phyloP scores from a whole-genome alignment of 73 alveolate species.

The Effrenium voratum region DNA sequence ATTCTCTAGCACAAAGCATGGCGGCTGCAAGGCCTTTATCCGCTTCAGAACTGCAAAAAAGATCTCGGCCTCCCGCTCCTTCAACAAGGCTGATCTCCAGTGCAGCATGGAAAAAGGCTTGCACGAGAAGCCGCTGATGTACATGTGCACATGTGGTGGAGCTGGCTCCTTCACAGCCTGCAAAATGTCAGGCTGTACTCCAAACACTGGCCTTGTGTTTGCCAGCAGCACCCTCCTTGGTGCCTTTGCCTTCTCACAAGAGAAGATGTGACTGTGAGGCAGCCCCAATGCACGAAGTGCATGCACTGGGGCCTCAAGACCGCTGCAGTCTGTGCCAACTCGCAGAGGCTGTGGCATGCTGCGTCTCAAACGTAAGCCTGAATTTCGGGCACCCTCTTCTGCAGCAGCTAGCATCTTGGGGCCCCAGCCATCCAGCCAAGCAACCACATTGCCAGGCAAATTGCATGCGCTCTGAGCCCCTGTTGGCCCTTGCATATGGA shows the following conservation, averaged over 20 bases:
- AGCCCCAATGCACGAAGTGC: neutral
- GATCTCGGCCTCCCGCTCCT: neutral
- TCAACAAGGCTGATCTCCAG: neutral
- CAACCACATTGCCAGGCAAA: neutral
- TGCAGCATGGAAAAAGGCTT: conserved; percentile 45
- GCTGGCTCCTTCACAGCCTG: neutral
- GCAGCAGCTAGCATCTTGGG: neutral
- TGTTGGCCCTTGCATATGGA: too few species aligned
- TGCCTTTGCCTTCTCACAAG: conserved; percentile 10
- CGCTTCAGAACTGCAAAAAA: neutral
- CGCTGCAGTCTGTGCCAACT: conserved; percentile 52
- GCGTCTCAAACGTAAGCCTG: neutral
- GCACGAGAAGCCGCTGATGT: conserved; percentile 22
- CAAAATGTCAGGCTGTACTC: neutral
- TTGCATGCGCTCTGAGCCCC: too few species aligned
- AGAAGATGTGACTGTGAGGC: neutral
- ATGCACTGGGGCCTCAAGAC: conserved; percentile 28
- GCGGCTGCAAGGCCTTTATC: neutral
- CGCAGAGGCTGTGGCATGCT: neutral
- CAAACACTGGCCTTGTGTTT: neutral
- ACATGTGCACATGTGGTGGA: neutral
- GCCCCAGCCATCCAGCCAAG: conserved; percentile 21
- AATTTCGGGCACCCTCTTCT: neutral
- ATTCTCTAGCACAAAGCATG: conserved; percentile 9
- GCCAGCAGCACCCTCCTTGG: conserved; percentile 5